A percentile compares a stretch with the other conserved stretches of the same genome.
These are phyloP conservation scores for Trifolium repens DNA, from an alignment of 306 rosid genomes.

Conservation along the genomic window DNA sequence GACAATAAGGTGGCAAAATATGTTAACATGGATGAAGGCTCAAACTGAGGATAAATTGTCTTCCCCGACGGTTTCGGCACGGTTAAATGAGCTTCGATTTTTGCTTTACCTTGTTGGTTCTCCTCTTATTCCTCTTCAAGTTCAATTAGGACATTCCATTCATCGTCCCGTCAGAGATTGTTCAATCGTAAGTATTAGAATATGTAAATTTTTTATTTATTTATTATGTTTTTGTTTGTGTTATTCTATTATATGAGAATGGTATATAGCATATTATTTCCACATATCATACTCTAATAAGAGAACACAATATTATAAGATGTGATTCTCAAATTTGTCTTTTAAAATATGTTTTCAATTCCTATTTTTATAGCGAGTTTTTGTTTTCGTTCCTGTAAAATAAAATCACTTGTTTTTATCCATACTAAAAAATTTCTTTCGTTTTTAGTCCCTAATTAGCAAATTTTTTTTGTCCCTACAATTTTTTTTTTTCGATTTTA, in stretches of 20 bases:
- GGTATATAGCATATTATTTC: too few species aligned
- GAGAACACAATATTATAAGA: too few species aligned
- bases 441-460: too few species aligned
- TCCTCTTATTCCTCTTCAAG: constrained; percentile 94
- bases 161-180: constrained; percentile 84
- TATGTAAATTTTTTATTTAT: background rate
- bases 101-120: constrained; percentile 95
- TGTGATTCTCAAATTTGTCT: background rate
- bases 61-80: constrained; percentile 63
- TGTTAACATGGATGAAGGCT: constrained; percentile 89
- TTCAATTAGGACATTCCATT: constrained; percentile 75
- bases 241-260: background rate
- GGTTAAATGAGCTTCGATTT: constrained; percentile 80
- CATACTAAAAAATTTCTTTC: too few species aligned
- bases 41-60: constrained; percentile 79
- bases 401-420: too few species aligned
- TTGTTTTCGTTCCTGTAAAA: too few species aligned
- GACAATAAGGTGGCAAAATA: constrained; percentile 72
- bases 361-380: too few species aligned
- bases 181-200: constrained; percentile 67
- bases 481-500: too few species aligned
- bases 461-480: too few species aligned
- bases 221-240: background rate
- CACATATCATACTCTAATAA: too few species aligned
- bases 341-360: too few species aligned